Percentiles rank a stretch among this genome's conserved stretches.
These are phyloP conservation scores for Lepidium sativum DNA, from an alignment of 345 rosid genomes.

Conservation along the genomic window DNA sequence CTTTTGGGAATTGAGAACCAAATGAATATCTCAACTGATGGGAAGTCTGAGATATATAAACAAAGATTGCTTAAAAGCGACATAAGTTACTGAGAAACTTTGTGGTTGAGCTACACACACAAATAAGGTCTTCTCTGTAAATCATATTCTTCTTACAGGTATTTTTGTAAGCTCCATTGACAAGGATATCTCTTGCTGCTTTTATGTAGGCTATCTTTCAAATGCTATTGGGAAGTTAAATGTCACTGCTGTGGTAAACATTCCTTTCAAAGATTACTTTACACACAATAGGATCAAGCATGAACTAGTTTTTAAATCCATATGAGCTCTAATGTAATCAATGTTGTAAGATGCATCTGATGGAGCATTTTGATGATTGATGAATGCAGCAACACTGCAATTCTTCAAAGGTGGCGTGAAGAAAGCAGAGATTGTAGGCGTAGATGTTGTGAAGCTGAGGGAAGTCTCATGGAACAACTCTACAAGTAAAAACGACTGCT, in stretches of 20 bases:
- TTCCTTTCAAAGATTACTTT: background rate
- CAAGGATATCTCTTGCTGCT: background rate
- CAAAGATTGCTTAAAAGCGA: background rate
- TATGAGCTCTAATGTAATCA: background rate
- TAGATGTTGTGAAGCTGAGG: conserved; percentile 44
- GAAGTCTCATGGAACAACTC: conserved; percentile 48
- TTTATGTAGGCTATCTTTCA: conserved; percentile 47
- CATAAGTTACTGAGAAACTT: background rate
- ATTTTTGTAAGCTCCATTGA: background rate
- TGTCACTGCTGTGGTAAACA: conserved; percentile 59
- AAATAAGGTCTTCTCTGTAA: background rate
- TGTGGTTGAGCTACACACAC: background rate
- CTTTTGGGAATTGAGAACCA: background rate
- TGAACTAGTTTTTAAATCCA: background rate
- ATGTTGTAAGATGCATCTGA: background rate
- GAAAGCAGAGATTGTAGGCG: conserved; percentile 59
- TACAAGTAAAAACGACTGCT: conserved; percentile 42
- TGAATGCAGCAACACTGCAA: conserved; percentile 58
- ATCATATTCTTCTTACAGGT: background rate
- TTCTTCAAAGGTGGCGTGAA: conserved; percentile 63
- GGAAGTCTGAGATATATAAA: background rate
- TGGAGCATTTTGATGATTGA: background rate
- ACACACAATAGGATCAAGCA: background rate
- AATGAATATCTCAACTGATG: background rate
- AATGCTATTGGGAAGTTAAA: conserved; percentile 32